phyloP scores from a whole-genome alignment of 2,329 filamentous ascomycete species.

The Beauveria brongniartii region DNA sequence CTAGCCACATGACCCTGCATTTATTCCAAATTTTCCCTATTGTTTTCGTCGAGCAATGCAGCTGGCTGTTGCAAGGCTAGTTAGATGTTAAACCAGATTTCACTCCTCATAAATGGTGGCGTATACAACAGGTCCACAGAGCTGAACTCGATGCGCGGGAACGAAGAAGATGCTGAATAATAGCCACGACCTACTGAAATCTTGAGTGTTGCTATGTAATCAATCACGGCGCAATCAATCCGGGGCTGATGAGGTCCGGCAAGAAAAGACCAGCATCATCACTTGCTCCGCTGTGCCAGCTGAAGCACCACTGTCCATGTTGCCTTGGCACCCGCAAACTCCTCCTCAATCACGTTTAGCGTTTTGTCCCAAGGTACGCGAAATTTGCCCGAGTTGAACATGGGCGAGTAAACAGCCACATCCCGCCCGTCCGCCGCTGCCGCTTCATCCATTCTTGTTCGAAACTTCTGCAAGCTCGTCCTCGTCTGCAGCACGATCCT shows the following conservation, averaged over 20 bases:
- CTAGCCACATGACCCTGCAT: not conserved
- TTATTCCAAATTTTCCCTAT: not conserved
- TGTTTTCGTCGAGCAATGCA: not conserved
- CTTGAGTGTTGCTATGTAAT: not conserved
- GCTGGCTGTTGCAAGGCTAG: not conserved
- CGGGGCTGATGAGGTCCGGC: not conserved
- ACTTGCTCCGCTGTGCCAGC: not conserved
- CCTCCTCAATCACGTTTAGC: slow-evolving; percentile 2
- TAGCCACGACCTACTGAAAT: not conserved
- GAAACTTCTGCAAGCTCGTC: slow-evolving; percentile 13
- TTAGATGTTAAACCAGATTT: not conserved
- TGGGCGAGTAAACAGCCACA: slow-evolving; percentile 16
- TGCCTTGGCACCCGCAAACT: not conserved
- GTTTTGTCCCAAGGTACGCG: slow-evolving; percentile 18
- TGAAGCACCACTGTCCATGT: slow-evolving; percentile 1
- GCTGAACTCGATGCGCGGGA: not conserved
- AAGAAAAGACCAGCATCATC: not conserved
- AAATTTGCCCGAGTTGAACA: slow-evolving; percentile 19
- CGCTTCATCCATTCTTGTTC: slow-evolving; percentile 12
- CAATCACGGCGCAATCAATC: not conserved
- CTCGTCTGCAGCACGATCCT: slow-evolving; percentile 15
- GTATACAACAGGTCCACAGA: not conserved
- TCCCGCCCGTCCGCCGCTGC: not conserved
- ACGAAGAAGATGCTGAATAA: not conserved
- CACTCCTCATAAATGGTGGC: not conserved